These are phyloP conservation scores for Sergeia podlipaevii DNA, from an alignment of 208 protist species.

Conservation along the genomic window DNA sequence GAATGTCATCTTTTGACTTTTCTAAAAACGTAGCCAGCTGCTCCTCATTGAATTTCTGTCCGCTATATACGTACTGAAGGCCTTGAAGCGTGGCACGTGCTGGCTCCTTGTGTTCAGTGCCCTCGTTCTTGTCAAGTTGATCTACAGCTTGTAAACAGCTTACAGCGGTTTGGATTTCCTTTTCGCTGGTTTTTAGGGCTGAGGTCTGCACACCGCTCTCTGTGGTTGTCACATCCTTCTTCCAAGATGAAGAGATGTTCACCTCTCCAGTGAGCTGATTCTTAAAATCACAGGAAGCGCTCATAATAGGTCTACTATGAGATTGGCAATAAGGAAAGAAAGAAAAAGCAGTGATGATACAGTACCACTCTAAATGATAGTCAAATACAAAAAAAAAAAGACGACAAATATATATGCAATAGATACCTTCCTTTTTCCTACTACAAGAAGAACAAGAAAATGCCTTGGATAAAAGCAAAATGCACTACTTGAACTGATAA, in stretches of 20 bases:
- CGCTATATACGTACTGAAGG: slow-evolving; percentile 79
- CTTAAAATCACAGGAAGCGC: slow-evolving; percentile 64
- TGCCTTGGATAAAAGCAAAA: no score
- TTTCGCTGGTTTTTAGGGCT: slow-evolving; percentile 18
- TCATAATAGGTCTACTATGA: slow-evolving; percentile 22
- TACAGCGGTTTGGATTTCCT: slow-evolving; percentile 60
- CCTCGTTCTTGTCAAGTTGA: slow-evolving; percentile 63
- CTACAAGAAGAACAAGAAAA: no score
- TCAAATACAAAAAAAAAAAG: no score
- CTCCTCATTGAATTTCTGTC: slow-evolving; percentile 42
- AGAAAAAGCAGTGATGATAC: not conserved
- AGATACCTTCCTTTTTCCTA: no score
- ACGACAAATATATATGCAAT: no score
- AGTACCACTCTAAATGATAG: no score
- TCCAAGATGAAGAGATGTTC: slow-evolving; percentile 54
- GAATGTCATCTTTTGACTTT: slow-evolving; percentile 30
- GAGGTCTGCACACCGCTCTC: slow-evolving; percentile 52
- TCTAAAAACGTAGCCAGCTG: slow-evolving; percentile 68
- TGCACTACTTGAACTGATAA: no score
- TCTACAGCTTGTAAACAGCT: slow-evolving; percentile 56
- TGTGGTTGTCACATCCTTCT: slow-evolving; percentile 23
- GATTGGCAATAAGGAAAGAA: not conserved
- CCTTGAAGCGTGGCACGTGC: slow-evolving; percentile 61
- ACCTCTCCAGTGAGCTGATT: slow-evolving; percentile 75
- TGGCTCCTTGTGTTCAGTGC: slow-evolving; percentile 34